Evolutionary conservation across 2,329 filamentous ascomycete species (phyloP), one percentile per base, ranked within the genome.

Genomic region (Scedosporium apiospermum): DNA sequence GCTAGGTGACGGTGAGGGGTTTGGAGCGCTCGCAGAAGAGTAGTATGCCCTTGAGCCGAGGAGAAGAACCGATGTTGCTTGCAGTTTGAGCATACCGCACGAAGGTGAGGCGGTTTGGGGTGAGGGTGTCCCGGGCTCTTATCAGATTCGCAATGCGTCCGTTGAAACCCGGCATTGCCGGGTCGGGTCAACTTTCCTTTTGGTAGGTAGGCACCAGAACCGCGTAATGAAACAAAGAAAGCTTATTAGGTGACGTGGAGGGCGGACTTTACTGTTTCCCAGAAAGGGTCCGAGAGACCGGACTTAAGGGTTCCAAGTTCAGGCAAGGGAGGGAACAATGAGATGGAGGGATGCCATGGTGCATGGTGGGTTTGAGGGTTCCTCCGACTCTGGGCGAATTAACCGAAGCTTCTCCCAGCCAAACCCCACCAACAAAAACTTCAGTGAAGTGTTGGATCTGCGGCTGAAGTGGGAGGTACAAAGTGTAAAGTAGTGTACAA

Each of bases 81-180:
- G 75, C 68, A 71, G 71, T 68, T 75, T 80, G 70, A 80, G 75
- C 79, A 81, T 81, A 67, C 73, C 77, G 73, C 67, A 61, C 62
- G 62, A 60, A 60, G 46, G 12, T 63, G 66, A 61, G 70, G 67
- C 58, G 64, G 62, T 30, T 57, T 61, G 58, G 55, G 44, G 61
- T 30, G 27, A 53, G 41, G 18, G 51, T 41, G 46, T n/a, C 57
- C 49, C 58, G 21, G 51, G 51, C 51, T 55, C 51, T 55, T 55
- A 55, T 55, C 23, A 55, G 51, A 55, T 55, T 18, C 51, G 21
- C 51, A 23, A 55, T 27, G 5, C 23, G 51, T 23, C 23, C 23
- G 12, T 46, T 42, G 23, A 46, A 21, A 46, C 58, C 58, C 58
- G 58, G 58, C 58, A 30, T 60, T 46, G 42, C 58, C 58, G 58